Base-by-base conservation (phyloP, 2,329 filamentous ascomycete genomes). In the Talaromyces sp. region DNA sequence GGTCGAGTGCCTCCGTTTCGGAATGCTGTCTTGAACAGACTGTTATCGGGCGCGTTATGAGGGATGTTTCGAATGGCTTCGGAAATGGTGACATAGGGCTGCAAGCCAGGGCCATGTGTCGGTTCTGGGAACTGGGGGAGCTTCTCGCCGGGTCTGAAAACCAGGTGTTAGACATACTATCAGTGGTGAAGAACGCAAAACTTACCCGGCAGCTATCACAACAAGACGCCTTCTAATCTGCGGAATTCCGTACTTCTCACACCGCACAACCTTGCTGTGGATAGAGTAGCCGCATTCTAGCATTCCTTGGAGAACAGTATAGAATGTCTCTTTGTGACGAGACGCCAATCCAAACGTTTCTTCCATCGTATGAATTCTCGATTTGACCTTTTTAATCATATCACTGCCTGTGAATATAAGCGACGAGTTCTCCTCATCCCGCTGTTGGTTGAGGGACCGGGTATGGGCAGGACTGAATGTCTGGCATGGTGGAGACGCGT, bases 401-500 rank as follows among this genome's bases (percentile, higher is more conserved):
- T 82, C 72, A 1, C 78, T 75, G 0, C 81, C 71, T 0, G 75
- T 75, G 51, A 82, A 81, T 0, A 82, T 73, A 0, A 81, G 77
- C 1, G 86, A 85, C 0, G 84, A 85, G 66, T 96, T 95, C 0
- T 75, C 80, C 1, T 90, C 88, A 53, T 92, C 88, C 25, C 86
- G 81, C 7, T 77, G 77, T 0, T 84, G 67, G 8, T 62, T 62
- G 6, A 56, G 44, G 0, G 73, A 66, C 0, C 81, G 71, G 0
- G 90, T 93, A 62, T 96, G 88, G 0, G 87, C 88, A 0, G 86
- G 85, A 0, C 90, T 93, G 71, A 88, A 93, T 2, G 83, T 85
- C 66, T 93, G 90, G 60, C 92, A 96, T 0, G 91, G 91, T 0
- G 90, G 90, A 0, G 88, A 92, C 0, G 92, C 74, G 65, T 96